Base-by-base conservation (phyloP, 2,329 filamentous ascomycete genomes). In the Chaetomium globosum region DNA sequence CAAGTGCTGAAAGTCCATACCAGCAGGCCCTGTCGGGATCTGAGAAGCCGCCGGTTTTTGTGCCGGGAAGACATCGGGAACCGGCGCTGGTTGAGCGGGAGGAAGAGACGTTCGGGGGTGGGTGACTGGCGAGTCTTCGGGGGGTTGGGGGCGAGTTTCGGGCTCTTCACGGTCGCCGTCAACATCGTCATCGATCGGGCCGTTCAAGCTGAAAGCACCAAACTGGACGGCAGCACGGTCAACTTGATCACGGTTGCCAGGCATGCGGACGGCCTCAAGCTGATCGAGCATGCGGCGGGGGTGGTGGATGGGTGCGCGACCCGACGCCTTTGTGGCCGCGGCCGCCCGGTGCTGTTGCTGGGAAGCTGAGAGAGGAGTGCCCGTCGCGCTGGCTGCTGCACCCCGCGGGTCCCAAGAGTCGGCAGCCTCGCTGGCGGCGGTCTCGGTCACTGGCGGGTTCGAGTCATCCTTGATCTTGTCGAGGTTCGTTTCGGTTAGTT, bases 251-350 rank as follows among this genome's bases (percentile, higher is more conserved):
- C 95, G 93, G 81, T 97, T 97, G 66, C 92, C 93, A 54, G 95
- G 95, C 94, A 99, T 97, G 70, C 97, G 93, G 49, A 99, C 95
- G 65, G 95, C 92, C 80, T 99, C 95, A 78, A 97, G 93, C 76
- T 99, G 95, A 73, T 98, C 93, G 74, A 96, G 83, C 61, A 97
- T 85, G 73, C 92, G 90, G 70, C 94, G 88, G 77, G 96, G 90
- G 77, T 90, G 92, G 79, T 90, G 92, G 79, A 89, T 93, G 23
- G 92, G 86, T 62, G 87, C 88, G 67, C 94, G 90, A 66, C 82
- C 81, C 64, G 84, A 90, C 13, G 91, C 91, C 80, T 96, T 97
- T 73, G 91, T 83, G 30, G 92, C 92, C 58, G 89, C 78, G 51
- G 87, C 74, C 39, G 82, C 75, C 67, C 78, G 86, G 78, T 79